Evolutionary conservation across 805 yeast species (phyloP).

Genomic region (Naumovozyma castellii): DNA sequence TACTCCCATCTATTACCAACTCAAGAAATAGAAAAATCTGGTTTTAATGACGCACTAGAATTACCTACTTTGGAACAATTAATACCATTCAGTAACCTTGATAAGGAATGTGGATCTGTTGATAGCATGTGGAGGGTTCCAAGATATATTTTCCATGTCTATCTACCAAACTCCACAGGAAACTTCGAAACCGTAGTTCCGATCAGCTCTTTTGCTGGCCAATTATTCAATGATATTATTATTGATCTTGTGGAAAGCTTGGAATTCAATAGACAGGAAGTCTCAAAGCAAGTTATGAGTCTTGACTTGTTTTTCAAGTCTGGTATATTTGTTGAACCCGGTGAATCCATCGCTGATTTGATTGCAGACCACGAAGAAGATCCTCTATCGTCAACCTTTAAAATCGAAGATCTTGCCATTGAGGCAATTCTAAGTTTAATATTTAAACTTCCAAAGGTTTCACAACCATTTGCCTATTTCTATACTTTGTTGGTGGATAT

Average conservation of each 20-base stretch:
- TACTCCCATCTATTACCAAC: slow-evolving; percentile 29
- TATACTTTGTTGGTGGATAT: slow-evolving; percentile 79
- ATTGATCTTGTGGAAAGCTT: slow-evolving; percentile 67
- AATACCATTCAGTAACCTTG: slow-evolving; percentile 24
- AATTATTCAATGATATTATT: slow-evolving; percentile 65
- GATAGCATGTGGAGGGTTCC: slow-evolving; percentile 64
- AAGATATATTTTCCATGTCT: slow-evolving; percentile 52
- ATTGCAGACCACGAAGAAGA: slow-evolving; percentile 34
- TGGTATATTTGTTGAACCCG: slow-evolving; percentile 59
- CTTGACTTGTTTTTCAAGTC: slow-evolving; percentile 64
- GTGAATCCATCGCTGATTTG: slow-evolving; percentile 68
- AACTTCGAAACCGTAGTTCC: slow-evolving; percentile 62
- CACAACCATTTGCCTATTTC: slow-evolving; percentile 67
- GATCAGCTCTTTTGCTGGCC: slow-evolving; percentile 40
- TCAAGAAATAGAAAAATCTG: slow-evolving; percentile 23
- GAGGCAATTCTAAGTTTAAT: slow-evolving; percentile 74
- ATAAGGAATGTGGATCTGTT: slow-evolving; percentile 38
- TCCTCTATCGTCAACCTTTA: slow-evolving; percentile 58
- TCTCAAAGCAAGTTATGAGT: slow-evolving; percentile 70
- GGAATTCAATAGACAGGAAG: slow-evolving; percentile 84
- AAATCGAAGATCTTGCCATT: slow-evolving; percentile 80
- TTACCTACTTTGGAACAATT: slow-evolving; percentile 34
- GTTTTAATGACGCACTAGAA: slow-evolving; percentile 26
- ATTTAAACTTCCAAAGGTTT: slow-evolving; percentile 60
- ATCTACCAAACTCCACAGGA: slow-evolving; percentile 38